phyloP scores from a whole-genome alignment of 1,284 basidiomycete genomes.

The Rhodotorula sp. region DNA sequence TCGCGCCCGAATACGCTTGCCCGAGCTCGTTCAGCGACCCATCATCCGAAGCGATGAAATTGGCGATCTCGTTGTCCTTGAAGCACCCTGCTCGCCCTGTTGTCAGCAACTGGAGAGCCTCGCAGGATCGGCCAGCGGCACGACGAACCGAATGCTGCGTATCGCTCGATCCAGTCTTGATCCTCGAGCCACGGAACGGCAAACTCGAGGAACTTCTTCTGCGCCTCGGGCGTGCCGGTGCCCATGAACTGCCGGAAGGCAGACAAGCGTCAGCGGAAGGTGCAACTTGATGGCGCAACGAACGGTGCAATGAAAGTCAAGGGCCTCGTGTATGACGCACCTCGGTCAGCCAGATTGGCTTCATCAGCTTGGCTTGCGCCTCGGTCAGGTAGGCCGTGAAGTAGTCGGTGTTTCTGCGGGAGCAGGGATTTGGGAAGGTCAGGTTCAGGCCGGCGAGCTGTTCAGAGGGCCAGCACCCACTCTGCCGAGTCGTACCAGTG shows the following conservation, averaged over 20 bases:
- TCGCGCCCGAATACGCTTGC: conserved; percentile 1
- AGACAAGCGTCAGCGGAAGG: neutral
- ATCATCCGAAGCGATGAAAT: conserved; percentile 12
- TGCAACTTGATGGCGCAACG: too few relatives aligned
- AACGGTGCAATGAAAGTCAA: neutral
- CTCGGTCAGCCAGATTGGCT: conserved; percentile 33
- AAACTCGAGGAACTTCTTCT: conserved; percentile 11
- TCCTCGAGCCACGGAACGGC: conserved; percentile 27
- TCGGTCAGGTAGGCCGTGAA: conserved; percentile 24
- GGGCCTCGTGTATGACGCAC: neutral
- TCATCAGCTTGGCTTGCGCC: conserved; percentile 9
- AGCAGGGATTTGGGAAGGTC: neutral
- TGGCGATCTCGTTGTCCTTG: conserved; percentile 20
- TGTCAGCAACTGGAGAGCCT: neutral
- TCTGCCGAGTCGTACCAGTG: conserved; percentile 34
- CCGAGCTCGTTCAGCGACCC: conserved; percentile 18
- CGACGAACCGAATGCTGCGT: conserved; percentile 26
- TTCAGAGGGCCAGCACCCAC: neutral
- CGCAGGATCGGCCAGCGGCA: neutral
- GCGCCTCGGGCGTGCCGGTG: conserved; percentile 11
- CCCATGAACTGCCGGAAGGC: conserved; percentile 26
- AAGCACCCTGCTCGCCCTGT: conserved; percentile 13
- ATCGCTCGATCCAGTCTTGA: conserved; percentile 30
- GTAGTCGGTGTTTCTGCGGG: conserved; percentile 23
- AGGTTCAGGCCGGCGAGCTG: rapidly evolving